Evolutionary conservation across 2,329 filamentous ascomycete genomes (phyloP), one percentile per base, ranked within the genome.

Genomic region (Thermothelomyces thermophilus): DNA sequence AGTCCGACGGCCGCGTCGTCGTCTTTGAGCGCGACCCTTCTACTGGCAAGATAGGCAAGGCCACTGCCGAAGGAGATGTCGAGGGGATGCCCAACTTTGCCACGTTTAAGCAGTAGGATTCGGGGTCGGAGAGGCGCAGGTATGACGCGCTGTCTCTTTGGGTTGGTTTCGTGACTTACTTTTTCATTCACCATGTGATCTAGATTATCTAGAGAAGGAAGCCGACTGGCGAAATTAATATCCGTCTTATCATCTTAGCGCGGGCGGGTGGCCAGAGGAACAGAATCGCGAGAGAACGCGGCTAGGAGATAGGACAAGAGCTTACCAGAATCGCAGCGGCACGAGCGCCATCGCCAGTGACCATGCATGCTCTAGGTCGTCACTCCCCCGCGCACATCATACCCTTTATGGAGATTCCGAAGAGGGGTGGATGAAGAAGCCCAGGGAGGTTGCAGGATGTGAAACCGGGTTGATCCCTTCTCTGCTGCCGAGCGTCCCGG

Each of bases 11-110:
- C 28, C 77, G 75, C 26, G 78, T 87, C 1, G 78, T 76, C 6
- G 66, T 90, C 43, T 76, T 86, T 41, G 63, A 69, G 58, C 72
- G 87, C 5, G 74, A 89, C 65, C 68, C 73, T 1, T 54, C 63
- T 48, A 82, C 77, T 0, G 87, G 86, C 1, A 60, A 73, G 56
- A 67, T 90, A 31, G 70, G 67, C 19, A 63, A 68, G 36, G 71
- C 74, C 54, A 62, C 73, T 4, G 75, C 69, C 1, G 65, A 66
- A 48, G 65, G 67, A 14, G 58, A 68, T 31, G 60, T 79, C 28
- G 65, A 62, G 16, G 75, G 74, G 19, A 63, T 70, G 55, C 67
- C 74, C 20, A 76, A 71, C 28, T 66, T 68, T 28, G 71, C 73
- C 13, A 65, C 77, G 34, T 79, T 77, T 58, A 64, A 71, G 51